Conservation (phyloP, 2,329 filamentous ascomycete genomes). For the Graphium sp. region DNA sequence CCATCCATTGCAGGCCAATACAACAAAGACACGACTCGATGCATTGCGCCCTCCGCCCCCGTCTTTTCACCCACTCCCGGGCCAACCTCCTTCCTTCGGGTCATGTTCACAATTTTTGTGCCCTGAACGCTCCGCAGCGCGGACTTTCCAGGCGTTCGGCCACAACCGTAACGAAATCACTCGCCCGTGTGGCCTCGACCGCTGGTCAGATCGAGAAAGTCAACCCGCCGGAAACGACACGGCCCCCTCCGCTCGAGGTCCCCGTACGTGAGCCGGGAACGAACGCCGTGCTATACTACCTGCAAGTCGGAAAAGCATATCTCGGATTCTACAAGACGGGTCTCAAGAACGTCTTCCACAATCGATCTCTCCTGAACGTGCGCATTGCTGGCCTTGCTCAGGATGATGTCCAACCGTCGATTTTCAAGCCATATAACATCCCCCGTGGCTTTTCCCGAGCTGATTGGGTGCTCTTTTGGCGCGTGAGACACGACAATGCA, state of each 20-base stretch:
- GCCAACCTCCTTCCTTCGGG: too few relatives aligned
- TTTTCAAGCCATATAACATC: constrained; percentile 15
- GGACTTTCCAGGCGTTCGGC: too few relatives aligned
- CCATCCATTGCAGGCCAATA: too few relatives aligned
- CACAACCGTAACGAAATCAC: too few relatives aligned
- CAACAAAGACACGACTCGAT: too few relatives aligned
- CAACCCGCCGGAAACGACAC: constrained; percentile 59
- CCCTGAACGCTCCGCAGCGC: too few relatives aligned
- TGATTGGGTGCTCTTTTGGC: constrained; percentile 52
- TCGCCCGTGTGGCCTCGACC: background rate
- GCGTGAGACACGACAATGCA: constrained; percentile 56
- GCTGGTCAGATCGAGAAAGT: constrained; percentile 16
- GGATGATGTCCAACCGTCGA: constrained; percentile 34
- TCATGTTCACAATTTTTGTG: too few relatives aligned
- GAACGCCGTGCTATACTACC: constrained; percentile 31
- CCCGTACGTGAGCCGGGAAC: constrained; percentile 33
- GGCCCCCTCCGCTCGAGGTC: constrained; percentile 50
- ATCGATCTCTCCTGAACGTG: constrained; percentile 35
- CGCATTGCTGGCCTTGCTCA: constrained; percentile 25
- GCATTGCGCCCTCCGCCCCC: too few relatives aligned
- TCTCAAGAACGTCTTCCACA: constrained; percentile 55
- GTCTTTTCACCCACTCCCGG: too few relatives aligned
- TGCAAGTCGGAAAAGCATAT: constrained; percentile 57
- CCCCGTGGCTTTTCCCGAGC: constrained; percentile 33
- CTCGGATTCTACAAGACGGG: constrained; percentile 77